phyloP scores from a whole-genome alignment of 106 monocot species.

The Phalaenopsis equestris region DNA sequence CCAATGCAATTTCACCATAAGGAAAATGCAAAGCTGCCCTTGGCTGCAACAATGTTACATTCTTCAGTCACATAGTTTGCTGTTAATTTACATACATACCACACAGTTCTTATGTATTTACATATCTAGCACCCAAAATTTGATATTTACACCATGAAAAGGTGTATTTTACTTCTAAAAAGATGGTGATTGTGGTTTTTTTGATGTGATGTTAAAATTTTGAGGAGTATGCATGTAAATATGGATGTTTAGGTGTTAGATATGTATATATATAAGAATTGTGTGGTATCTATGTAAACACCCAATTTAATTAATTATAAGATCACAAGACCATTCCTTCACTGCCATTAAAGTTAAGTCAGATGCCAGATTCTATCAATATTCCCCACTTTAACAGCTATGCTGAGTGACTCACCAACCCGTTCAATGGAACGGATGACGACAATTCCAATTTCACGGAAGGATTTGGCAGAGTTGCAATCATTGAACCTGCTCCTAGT shows the following conservation, averaged over 20 bases:
- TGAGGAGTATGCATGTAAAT: too few relatives aligned
- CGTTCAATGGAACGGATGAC: conserved; percentile 46
- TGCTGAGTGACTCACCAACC: conserved; percentile 46
- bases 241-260: too few relatives aligned
- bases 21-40: conserved; percentile 66
- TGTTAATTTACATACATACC: neutral
- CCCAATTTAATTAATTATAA: neutral
- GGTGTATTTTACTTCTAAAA: too few relatives aligned
- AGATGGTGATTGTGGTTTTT: too few relatives aligned
- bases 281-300: too few relatives aligned
- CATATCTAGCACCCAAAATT: too few relatives aligned
- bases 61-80: neutral
- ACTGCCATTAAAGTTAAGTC: neutral
- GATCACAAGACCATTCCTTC: neutral
- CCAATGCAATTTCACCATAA: conserved; percentile 68
- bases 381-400: neutral
- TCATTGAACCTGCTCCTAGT: conserved; percentile 53
- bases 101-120: too few relatives aligned
- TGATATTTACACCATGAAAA: too few relatives aligned
- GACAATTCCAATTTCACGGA: conserved; percentile 66
- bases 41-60: conserved; percentile 42
- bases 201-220: too few relatives aligned
- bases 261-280: too few relatives aligned
- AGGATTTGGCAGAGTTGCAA: conserved; percentile 59
- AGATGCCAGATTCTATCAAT: neutral